phyloP scores from a whole-genome alignment of 1,284 basidiomycete species.

The Rhodotorula sp. region DNA sequence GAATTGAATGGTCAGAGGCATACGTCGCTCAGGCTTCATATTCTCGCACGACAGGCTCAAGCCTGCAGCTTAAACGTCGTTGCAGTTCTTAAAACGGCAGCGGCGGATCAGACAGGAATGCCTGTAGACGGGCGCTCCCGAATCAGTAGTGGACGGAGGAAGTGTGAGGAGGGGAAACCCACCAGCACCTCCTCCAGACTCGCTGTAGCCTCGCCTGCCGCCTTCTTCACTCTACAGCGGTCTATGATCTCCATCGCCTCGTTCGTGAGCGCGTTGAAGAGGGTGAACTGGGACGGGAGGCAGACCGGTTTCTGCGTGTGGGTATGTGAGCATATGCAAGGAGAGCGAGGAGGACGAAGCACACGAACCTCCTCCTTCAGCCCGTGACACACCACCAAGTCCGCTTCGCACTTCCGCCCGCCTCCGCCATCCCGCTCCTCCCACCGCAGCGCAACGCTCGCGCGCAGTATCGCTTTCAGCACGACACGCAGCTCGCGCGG shows the following conservation, averaged over 20 bases:
- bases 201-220: neutral
- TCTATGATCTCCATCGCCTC: conserved; percentile 22
- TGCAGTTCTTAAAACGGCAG: conserved; percentile 23
- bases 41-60: no score
- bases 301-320: conserved; percentile 17
- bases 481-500: conserved; percentile 2
- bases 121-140: neutral
- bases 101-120: conserved; percentile 28
- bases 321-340: no score
- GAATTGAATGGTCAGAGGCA: no score
- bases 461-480: conserved; percentile 17
- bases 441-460: conserved; percentile 16
- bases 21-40: no score
- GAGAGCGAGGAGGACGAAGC: no score
- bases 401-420: conserved; percentile 4
- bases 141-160: no score
- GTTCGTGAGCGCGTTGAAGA: conserved; percentile 31
- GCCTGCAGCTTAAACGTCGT: no score
- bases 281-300: conserved; percentile 21
- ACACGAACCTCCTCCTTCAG: conserved; percentile 29
- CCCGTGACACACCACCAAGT: conserved; percentile 17
- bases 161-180: neutral
- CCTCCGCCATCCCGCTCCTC: neutral
- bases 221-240: neutral
- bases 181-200: conserved; percentile 33